Base-by-base conservation (phyloP, 163 green algal genomes). In the Prototheca wickerhamii region DNA sequence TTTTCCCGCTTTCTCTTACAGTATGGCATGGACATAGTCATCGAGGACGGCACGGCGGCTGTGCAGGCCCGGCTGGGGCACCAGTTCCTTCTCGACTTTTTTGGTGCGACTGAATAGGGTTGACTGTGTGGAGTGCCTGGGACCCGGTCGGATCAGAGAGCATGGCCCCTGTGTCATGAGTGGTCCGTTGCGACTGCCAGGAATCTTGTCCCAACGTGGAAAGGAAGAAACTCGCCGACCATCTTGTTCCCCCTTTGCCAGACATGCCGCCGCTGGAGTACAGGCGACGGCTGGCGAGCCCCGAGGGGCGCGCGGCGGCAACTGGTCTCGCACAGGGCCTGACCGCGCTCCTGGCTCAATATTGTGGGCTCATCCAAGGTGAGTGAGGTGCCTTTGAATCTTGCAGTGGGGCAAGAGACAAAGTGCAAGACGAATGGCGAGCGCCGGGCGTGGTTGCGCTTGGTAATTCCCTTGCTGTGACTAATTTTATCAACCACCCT, bases 1-100 rank as follows among this genome's bases (percentile, higher is more conserved):
- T 21, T 21, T 32, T 60, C 17, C 1, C 54, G 1, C 42, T 23
- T 3, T 29, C 26, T 2, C 54, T 43, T 51, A 21, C 56, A 62
- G 51, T 37, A 49, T 26, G 60, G 35, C 35, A 64, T 66, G 37
- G 50, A 60, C 4, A 20, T 64, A n/a, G 18, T 55, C n/a, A 23
- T 74, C 8, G 60, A 74, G 57, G 68, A 74, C 42, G 68, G 68
- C 56, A 67, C 60, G 46, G 42, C 57, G 53, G 58, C 63, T 52
- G 58, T 49, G 23, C 26, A 4, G 1, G 68, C 68, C 0, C 28
- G 28, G 3, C 37, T 74, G 57, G 54, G 61, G 26, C 7, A 53
- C 30, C 35, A 44, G 29, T 74, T 74, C 68, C 44, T 74, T 12
- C 35, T 2, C 6, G 60, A 69, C 18, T 44, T 74, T 21, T 69